These are phyloP conservation scores for Thermothielavioides terrestris DNA, from an alignment of 495 filamentous ascomycete species.

Conservation along the genomic window DNA sequence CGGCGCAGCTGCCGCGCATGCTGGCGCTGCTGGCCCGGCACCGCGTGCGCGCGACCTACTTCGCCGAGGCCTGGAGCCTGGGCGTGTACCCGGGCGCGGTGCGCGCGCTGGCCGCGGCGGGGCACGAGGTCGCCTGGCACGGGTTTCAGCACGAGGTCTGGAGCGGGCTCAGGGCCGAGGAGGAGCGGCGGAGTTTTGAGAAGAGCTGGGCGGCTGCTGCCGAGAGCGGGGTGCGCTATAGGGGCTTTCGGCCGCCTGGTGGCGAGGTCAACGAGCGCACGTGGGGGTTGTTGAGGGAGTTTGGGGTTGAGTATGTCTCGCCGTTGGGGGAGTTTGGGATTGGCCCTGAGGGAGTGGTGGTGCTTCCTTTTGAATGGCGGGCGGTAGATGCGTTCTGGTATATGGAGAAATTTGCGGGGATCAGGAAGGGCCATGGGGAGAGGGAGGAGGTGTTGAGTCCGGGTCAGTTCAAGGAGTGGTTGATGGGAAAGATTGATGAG, in stretches of 20 bases:
- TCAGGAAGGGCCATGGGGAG: slow-evolving; percentile 14
- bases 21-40: slow-evolving; percentile 20
- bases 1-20: slow-evolving; percentile 25
- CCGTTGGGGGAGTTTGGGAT: slow-evolving; percentile 19
- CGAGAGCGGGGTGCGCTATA: slow-evolving; percentile 14
- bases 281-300: slow-evolving; percentile 15
- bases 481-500: slow-evolving; percentile 22
- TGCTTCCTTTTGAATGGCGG: slow-evolving; percentile 29
- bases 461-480: slow-evolving; percentile 11
- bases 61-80: slow-evolving; percentile 29
- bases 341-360: slow-evolving; percentile 14
- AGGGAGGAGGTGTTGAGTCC: slow-evolving; percentile 10
- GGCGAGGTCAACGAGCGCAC: slow-evolving; percentile 21
- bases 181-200: slow-evolving; percentile 16
- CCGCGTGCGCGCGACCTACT: slow-evolving; percentile 26
- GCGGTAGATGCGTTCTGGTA: slow-evolving; percentile 31
- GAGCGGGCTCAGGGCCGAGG: slow-evolving; percentile 8
- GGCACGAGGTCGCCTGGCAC: slow-evolving; percentile 32
- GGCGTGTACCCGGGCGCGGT: slow-evolving; percentile 22
- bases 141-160: slow-evolving; percentile 29
- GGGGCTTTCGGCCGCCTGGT: slow-evolving; percentile 28
- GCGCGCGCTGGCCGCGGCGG: slow-evolving; percentile 2
- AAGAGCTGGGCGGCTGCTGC: slow-evolving; percentile 17
- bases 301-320: slow-evolving; percentile 20
- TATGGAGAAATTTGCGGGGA: slow-evolving; percentile 26